A percentile compares a stretch with the other conserved stretches of the same genome.
phyloP scores from a whole-genome alignment of 345 rosid genomes.

The Fremontodendron californicum region DNA sequence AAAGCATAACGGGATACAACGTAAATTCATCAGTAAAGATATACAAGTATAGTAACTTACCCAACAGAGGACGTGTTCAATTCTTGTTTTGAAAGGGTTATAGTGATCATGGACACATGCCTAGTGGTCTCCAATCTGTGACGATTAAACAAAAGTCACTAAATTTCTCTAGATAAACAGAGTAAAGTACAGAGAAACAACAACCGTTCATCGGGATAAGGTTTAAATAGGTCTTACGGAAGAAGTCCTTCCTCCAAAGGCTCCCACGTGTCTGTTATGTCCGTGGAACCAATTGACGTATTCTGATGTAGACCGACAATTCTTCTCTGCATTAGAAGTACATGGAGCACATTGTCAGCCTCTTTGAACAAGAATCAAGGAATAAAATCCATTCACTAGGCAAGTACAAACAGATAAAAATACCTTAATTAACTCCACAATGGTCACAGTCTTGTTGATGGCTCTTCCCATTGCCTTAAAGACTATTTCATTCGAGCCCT shows the following conservation, averaged over 20 bases:
- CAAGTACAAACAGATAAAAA: not conserved
- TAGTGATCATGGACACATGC: constrained; percentile 94
- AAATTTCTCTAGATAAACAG: not conserved
- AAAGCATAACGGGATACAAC: not conserved
- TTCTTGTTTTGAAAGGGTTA: constrained; percentile 74
- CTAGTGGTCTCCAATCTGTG: constrained; percentile 85
- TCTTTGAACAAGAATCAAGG: not conserved
- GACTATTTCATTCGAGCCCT: constrained; percentile 63
- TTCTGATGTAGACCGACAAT: constrained; percentile 86
- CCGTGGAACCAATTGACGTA: constrained; percentile 81
- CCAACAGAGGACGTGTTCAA: constrained; percentile 68
- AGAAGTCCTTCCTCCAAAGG: constrained; percentile 10
- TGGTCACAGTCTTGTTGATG: constrained; percentile 88
- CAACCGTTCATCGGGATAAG: not conserved
- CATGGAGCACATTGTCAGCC: constrained; percentile 16
- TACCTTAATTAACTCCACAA: constrained; percentile 94
- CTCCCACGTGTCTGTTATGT: constrained; percentile 47
- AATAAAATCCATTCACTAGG: not conserved
- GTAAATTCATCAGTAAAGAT: not conserved
- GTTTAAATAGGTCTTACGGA: constrained; percentile 48
- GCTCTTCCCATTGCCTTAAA: constrained; percentile 99
- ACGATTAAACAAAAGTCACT: not conserved
- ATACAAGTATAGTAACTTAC: constrained; percentile 38
- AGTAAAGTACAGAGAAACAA: not conserved
- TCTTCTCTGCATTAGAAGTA: constrained; percentile 61